A percentile compares a stretch with the other conserved stretches of the same genome.
phyloP scores from a whole-genome alignment of 768 basidiomycete species.

The Tulasnella sp. region DNA sequence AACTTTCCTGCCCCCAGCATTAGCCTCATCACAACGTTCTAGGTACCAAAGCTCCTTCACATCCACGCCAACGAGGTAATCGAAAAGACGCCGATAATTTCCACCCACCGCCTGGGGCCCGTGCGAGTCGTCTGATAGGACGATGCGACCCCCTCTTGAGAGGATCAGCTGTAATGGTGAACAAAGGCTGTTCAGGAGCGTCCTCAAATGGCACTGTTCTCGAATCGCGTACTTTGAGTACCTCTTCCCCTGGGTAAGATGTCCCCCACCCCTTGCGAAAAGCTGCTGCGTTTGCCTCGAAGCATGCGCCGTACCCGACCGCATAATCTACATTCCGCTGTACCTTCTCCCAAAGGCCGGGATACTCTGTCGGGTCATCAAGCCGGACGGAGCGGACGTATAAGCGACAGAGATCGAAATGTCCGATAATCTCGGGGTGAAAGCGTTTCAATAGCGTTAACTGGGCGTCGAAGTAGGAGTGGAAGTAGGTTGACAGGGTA shows the following conservation, averaged over 20 bases:
- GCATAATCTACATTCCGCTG: slow-evolving; percentile 65
- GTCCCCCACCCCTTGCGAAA: slow-evolving; percentile 82
- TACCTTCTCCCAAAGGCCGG: slow-evolving; percentile 49
- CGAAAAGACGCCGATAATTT: slow-evolving; percentile 56
- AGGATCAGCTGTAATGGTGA: slow-evolving; percentile 46
- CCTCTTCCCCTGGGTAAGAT: slow-evolving; percentile 71
- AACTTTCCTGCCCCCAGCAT: slow-evolving; percentile 17
- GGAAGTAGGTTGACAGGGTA: slow-evolving; percentile 23
- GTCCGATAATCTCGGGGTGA: slow-evolving; percentile 81
- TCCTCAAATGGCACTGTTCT: slow-evolving; percentile 14
- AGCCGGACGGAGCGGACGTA: slow-evolving; percentile 56
- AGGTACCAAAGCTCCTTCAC: slow-evolving; percentile 38
- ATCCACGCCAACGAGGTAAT: slow-evolving; percentile 50
- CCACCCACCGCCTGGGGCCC: slow-evolving; percentile 78
- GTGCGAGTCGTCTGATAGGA: slow-evolving; percentile 93
- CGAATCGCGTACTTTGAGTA: slow-evolving; percentile 46
- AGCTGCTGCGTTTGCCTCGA: slow-evolving; percentile 88
- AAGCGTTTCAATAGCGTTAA: slow-evolving; percentile 53
- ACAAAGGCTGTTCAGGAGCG: neutral
- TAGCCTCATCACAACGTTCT: slow-evolving; percentile 10
- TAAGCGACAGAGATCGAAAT: slow-evolving; percentile 84
- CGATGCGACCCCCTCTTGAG: slow-evolving; percentile 55
- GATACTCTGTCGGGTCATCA: slow-evolving; percentile 33
- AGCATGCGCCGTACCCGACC: slow-evolving; percentile 72
- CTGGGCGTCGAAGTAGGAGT: slow-evolving; percentile 77